These are phyloP conservation scores for Physaria fendleri DNA, from an alignment of 345 rosid species.

Conservation along the genomic window DNA sequence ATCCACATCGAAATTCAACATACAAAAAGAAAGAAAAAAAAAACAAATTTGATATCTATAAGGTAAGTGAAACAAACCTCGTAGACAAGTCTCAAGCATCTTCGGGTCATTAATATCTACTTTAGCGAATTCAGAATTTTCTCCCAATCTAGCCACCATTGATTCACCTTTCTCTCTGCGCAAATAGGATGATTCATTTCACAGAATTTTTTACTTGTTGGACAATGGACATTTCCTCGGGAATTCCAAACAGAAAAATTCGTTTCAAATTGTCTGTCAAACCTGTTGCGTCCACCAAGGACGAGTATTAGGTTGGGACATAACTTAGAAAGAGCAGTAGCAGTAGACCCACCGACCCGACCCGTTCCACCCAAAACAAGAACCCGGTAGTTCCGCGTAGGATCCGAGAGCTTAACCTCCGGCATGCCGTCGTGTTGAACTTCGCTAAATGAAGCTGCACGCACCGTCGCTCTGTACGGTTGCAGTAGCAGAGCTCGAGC, in stretches of 20 bases:
- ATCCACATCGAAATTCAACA: no score
- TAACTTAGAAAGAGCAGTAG: conserved; percentile 71
- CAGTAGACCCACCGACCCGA: conserved; percentile 97
- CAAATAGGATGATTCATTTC: background rate
- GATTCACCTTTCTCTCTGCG: conserved; percentile 79
- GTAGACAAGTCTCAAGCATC: conserved; percentile 47
- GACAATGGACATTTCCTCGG: no score
- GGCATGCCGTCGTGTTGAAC: conserved; percentile 18
- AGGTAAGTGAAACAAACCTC: conserved; percentile 35
- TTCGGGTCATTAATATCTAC: conserved; percentile 48
- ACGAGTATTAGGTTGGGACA: conserved; percentile 65
- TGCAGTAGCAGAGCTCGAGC: conserved; percentile 26
- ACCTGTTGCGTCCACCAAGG: conserved; percentile 83
- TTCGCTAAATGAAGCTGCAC: conserved; percentile 11
- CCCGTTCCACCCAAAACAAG: conserved; percentile 91
- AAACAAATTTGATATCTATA: no score
- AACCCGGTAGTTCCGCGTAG: conserved; percentile 54
- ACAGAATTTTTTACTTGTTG: no score
- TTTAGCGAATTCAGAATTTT: conserved; percentile 55
- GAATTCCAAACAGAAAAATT: no score
- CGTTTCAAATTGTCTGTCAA: background rate
- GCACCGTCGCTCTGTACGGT: conserved; percentile 12
- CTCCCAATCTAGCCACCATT: conserved; percentile 66
- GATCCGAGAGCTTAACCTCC: conserved; percentile 35
- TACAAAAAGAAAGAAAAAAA: no score